Base-by-base conservation (phyloP, 257 asterid genomes). In the Buddleja alternifolia region DNA sequence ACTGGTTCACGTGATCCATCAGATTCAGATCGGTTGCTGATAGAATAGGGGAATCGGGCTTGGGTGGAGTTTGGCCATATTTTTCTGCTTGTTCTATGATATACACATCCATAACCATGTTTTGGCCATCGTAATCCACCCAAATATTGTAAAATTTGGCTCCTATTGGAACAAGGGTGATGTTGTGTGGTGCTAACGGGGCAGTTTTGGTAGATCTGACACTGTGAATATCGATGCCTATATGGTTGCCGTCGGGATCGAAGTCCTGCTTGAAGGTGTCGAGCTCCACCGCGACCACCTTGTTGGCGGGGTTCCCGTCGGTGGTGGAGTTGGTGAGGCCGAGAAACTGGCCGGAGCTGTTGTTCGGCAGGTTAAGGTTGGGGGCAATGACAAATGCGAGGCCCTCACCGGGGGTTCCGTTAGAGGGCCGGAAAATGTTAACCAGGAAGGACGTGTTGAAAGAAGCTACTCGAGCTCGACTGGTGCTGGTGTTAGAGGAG, bases 221-320 rank as follows among this genome's bases (percentile, higher is more conserved):
- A 42, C 93, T 2, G 72, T 87, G 67, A 36, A 85, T 46, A 73
- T 93, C 71, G 40, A 93, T 75, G 2, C 96, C 99, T 4, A 93
- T 20, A 66, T 93, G 99, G 52, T 93, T 93, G 36, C 15, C 78
- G 74, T 93, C 99, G 7, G 88, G 91, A 41, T 93, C 99, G 77
- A 80, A 88, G 1, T 9, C 74, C 48, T 93, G 97, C 70, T 82
- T 83, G 65, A 40, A 45, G n/a, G 97, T 93, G 67, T 93, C 97
- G 60, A 93, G 77, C 86, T 90, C 99, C 1, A 93, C 86, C 0
- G 99, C 97, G 6, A 93, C 62, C 29, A 93, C 11, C 48, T 77
- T 34, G 79, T 93, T 90, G 7, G 32, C 7, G 11, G 71, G 0
- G 44, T 37, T 21, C 3, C 93, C 93, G 70, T 93, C 85, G 0